Base-by-base conservation (phyloP, 2,329 filamentous ascomycete species). In the Lachnellula occidentalis region DNA sequence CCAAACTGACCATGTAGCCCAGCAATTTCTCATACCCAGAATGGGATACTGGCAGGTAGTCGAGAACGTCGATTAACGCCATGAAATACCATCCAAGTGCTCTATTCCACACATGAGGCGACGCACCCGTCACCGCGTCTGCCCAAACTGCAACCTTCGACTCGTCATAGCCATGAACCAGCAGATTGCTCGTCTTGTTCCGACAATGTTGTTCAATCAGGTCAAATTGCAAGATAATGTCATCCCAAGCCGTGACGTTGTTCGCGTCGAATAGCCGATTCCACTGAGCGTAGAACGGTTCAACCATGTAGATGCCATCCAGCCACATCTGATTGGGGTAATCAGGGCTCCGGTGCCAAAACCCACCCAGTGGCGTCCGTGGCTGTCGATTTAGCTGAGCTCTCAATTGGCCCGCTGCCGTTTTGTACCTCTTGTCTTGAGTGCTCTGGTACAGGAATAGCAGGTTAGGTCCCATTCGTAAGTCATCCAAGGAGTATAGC, bases 261-360 rank as follows among this genome's bases (percentile, higher is more conserved):
- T 48, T 53, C 4, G 54, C 42, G n/a, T 64, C 61, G 27, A 64
- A 67, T 11, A 62, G 11, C 41, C 24, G 41, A 36, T 63, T 65
- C 56, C 61, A 63, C 37, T 65, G 58, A 15, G 66, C 62, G 42
- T 68, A 69, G 52, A 68, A 69, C 6, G 63, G 60, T 7, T 58
- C 53, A 1, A 74, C 73, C 76, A 78, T 78, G 66, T 72, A 79
- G 21, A 78, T 76, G 1, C 80, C 80, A 39, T 51, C 50, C 9
- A 43, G 41, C 78, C 79, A 81, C 78, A 80, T 80, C 61, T 81
- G 76, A 55, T 78, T 72, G 17, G 69, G 70, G 58, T 78, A 79
- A 2, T 69, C 65, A 27, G 75, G 68, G 15, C 71, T 65, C 1
- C 75, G 70, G 59, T 82, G 79, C 77, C 78, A 81, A 70, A 81